Conservation (phyloP, 164 flowering plant species). For the Tinospora cordifolia region DNA sequence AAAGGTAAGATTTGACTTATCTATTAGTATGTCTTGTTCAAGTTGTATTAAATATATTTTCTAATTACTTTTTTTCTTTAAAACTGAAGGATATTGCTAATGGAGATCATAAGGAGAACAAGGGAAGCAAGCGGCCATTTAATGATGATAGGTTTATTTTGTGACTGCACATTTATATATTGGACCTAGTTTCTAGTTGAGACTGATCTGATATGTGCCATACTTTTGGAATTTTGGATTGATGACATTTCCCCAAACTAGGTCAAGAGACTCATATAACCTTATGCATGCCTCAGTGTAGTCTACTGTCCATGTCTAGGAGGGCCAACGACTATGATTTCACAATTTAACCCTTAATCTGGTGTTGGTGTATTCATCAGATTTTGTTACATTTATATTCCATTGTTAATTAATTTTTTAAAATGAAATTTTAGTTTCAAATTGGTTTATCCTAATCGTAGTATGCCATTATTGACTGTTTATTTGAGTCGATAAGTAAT, state of each 20-base stretch:
- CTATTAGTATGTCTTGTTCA: background rate
- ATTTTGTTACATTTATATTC: background rate
- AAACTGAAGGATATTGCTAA: constrained; percentile 32
- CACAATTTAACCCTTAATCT: background rate
- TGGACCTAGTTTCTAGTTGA: too few relatives aligned
- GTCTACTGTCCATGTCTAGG: background rate
- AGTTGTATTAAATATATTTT: constrained; percentile 3
- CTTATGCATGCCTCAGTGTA: background rate
- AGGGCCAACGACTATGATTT: background rate
- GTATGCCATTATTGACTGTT: too few relatives aligned
- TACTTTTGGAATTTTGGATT: too few relatives aligned
- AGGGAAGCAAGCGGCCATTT: constrained; percentile 37
- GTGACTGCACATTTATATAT: background rate
- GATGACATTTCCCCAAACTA: background rate
- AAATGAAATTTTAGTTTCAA: background rate
- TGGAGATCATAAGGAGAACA: constrained; percentile 33
- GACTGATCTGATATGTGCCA: too few relatives aligned
- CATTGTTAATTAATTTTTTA: background rate
- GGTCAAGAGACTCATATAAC: background rate
- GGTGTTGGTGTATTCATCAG: background rate
- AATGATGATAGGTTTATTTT: constrained; percentile 33
- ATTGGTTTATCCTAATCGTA: background rate
- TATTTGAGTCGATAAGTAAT: too few relatives aligned
- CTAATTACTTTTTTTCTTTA: background rate
- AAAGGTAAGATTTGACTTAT: constrained; percentile 29